A percentile compares a stretch with the other conserved stretches of the same genome.
phyloP scores from a whole-genome alignment of 2,329 filamentous ascomycete genomes.

The Davidsoniella neocaledoniae region DNA sequence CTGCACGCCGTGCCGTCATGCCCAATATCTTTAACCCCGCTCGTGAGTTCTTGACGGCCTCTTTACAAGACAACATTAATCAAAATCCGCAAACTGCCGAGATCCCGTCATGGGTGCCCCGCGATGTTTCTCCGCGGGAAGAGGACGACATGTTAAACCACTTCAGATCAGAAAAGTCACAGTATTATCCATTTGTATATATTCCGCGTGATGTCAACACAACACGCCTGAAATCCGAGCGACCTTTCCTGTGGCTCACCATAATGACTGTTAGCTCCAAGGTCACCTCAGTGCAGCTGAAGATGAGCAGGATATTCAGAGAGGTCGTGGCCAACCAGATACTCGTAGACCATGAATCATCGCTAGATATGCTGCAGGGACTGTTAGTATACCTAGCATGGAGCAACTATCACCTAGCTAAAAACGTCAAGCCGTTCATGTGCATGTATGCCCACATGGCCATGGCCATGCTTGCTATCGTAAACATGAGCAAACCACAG shows the following conservation, averaged over 20 bases:
- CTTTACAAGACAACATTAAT: constrained; percentile 1
- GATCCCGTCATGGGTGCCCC: constrained; percentile 6
- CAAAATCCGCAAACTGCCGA: neutral
- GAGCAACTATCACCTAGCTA: constrained; percentile 15
- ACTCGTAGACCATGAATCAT: constrained; percentile 15
- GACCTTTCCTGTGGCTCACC: constrained; percentile 24
- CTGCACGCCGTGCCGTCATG: constrained; percentile 6
- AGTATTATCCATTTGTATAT: constrained; percentile 18
- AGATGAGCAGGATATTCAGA: constrained; percentile 16
- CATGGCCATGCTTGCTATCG: constrained; percentile 6
- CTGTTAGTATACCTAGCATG: constrained; percentile 18
- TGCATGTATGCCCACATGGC: constrained; percentile 9
- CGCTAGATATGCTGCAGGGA: constrained; percentile 18
- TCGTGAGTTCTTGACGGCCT: constrained; percentile 6
- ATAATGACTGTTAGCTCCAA: constrained; percentile 20
- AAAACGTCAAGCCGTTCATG: constrained; percentile 1
- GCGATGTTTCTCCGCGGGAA: neutral
- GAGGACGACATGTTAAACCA: constrained; percentile 9
- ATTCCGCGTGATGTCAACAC: constrained; percentile 14
- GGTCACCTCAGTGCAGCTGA: constrained; percentile 15
- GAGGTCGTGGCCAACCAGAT: constrained; percentile 16
- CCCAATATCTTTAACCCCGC: constrained; percentile 12
- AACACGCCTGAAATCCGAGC: constrained; percentile 17
- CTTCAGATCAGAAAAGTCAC: constrained; percentile 16
- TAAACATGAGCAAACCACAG: constrained; percentile 10